A percentile compares a stretch with the other conserved stretches of the same genome.
Conservation (phyloP, 2,329 filamentous ascomycete species). For the Exophiala sideris region DNA sequence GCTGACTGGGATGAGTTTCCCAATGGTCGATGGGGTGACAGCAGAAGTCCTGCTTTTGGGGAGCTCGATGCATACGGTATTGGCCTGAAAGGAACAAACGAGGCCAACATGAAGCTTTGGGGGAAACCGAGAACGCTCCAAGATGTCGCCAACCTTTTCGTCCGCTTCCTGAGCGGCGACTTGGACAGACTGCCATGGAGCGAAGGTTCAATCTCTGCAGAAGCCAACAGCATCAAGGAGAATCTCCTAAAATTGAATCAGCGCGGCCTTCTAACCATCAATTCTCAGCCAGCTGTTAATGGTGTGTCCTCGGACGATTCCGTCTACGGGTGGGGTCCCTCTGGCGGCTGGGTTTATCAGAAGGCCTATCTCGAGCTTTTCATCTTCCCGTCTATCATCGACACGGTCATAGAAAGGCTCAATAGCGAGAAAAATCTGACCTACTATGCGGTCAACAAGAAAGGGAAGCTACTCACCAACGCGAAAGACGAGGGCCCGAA, state of each 20-base stretch:
- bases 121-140: conserved; percentile 75
- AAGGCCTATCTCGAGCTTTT: conserved; percentile 95
- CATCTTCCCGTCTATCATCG: conserved; percentile 74
- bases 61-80: conserved; percentile 93
- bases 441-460: conserved; percentile 88
- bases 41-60: conserved; percentile 90
- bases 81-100: conserved; percentile 88
- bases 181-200: conserved; percentile 89
- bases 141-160: conserved; percentile 79
- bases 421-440: conserved; percentile 77
- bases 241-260: conserved; percentile 78
- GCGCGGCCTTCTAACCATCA: conserved; percentile 88
- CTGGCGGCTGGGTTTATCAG: conserved; percentile 95
- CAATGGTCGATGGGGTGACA: conserved; percentile 98
- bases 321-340: conserved; percentile 88
- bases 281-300: conserved; percentile 93
- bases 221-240: conserved; percentile 73
- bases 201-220: conserved; percentile 77
- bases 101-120: conserved; percentile 94
- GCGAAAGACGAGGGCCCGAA: conserved; percentile 83
- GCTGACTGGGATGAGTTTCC: conserved; percentile 99
- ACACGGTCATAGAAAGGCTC: conserved; percentile 73
- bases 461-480: conserved; percentile 79
- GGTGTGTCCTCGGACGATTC: conserved; percentile 84
- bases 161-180: conserved; percentile 77